Base-by-base conservation (phyloP, 495 filamentous ascomycete species). In the Neurospora terricola region DNA sequence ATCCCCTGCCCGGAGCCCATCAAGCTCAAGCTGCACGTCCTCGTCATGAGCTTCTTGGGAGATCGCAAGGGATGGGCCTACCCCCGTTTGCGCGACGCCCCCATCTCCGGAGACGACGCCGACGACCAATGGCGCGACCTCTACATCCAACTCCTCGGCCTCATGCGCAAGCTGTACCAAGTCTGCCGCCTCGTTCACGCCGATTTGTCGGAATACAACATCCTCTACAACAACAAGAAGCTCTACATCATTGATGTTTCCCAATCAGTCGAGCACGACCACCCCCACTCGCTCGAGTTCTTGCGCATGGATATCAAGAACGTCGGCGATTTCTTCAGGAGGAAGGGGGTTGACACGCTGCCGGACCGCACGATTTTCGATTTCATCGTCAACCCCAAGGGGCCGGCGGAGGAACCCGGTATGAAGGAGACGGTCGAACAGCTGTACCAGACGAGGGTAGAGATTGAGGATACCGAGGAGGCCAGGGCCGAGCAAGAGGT, bases 231-330 rank as follows among this genome's bases (percentile, higher is more conserved):
- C 81, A 87, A 94, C 76, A 85, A 88, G 66, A 89, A 90, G 76
- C 87, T 97, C 0, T 96, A 92, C 86, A 90, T 99, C 78, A 99
- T 99, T 77, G 96, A 99, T 84, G 96, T 99, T 62, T 97, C 93
- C 75, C 96, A 99, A 81, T 93, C 90, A 77, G 96, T 99, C 37
- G 96, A 98, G 83, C 94, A 97, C 78, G 94, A 98, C 72, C 96
- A 99, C 81, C 95, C 96, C 2, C 86, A 92, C 73, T 93, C 91
- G 39, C 85, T 96, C 23, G 94, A 98, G 79, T 98, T 99, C 80
- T 83, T 98, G 73, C 89, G 94, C 23, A 98, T 97, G 93, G 96
- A 99, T 80, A 92, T 98, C 81, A 98, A 97, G 86, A 99, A 99
- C 77, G 88, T 96, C 3, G 90, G 87, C 59, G 93, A 96, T 78